Percentiles rank a stretch among this genome's conserved stretches.
Evolutionary conservation across 1,139 yeast species (phyloP).

Genomic region (Geotrichum fermentans): DNA sequence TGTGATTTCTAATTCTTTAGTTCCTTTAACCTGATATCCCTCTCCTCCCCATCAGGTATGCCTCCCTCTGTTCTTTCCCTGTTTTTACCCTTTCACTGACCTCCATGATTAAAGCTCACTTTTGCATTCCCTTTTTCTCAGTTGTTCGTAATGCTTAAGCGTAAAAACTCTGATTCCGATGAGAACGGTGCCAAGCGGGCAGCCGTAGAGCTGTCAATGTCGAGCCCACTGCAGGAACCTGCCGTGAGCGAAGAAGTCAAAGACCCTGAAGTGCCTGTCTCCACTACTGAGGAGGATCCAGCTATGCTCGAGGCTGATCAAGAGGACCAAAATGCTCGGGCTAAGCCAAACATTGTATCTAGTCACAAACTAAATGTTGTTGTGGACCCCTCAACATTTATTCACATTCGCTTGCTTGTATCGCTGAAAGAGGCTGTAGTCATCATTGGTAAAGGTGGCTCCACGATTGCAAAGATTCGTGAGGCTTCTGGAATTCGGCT

Average conservation of each 20-base stretch:
- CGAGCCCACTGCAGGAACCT: neutral
- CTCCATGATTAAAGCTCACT: neutral
- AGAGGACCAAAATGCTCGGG: conserved; percentile 2
- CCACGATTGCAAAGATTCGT: conserved; percentile 60
- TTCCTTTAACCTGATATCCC: neutral
- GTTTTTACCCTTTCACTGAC: neutral
- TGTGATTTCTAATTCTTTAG: neutral
- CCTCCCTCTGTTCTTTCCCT: neutral
- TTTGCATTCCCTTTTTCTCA: neutral
- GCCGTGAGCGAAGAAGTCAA: neutral
- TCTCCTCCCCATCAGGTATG: neutral
- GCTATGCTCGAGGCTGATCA: neutral
- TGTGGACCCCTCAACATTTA: conserved; percentile 51
- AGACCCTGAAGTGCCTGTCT: conserved; percentile 3
- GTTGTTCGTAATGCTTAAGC: conserved; percentile 45
- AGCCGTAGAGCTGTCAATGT: conserved; percentile 48
- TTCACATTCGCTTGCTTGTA: conserved; percentile 68
- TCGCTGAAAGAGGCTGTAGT: conserved; percentile 72
- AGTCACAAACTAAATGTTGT: conserved; percentile 19
- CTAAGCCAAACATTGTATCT: conserved; percentile 17
- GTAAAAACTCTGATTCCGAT: conserved; percentile 59
- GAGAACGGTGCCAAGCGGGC: conserved; percentile 51
- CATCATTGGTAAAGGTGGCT: conserved; percentile 76
- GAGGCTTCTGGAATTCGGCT: conserved; percentile 62
- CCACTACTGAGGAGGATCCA: neutral